phyloP scores from a whole-genome alignment of 1,284 basidiomycete species.

The Melampsora medusae region DNA sequence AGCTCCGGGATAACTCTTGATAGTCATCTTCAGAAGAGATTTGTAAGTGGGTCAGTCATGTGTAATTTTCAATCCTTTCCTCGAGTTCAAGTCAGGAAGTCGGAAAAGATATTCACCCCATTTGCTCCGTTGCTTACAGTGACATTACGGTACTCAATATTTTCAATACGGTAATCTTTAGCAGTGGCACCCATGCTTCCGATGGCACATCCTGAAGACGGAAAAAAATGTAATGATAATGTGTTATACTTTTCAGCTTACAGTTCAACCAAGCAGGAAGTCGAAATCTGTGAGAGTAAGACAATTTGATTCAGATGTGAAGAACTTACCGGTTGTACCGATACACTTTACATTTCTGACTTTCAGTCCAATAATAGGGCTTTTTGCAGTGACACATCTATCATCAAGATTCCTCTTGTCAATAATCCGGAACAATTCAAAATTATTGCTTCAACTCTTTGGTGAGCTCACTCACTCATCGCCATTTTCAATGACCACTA shows the following conservation, averaged over 20 bases:
- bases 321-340: conserved; percentile 21
- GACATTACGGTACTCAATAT: conserved; percentile 18
- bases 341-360: conserved; percentile 20
- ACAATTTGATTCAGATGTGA: not conserved
- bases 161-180: conserved; percentile 21
- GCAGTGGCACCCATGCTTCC: conserved; percentile 25
- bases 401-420: no score
- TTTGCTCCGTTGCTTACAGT: conserved; percentile 27
- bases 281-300: not conserved
- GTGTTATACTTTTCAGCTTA: no score
- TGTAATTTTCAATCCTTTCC: no score
- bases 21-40: not conserved
- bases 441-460: no score
- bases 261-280: no score
- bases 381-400: conserved; percentile 39
- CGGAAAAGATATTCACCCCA: conserved; percentile 10
- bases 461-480: conserved; percentile 18
- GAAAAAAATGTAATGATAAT: not conserved
- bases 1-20: conserved; percentile 18
- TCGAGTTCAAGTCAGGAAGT: no score
- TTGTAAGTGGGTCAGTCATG: no score
- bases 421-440: no score
- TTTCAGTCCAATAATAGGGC: conserved; percentile 17
- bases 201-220: conserved; percentile 19
- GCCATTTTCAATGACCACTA: conserved; percentile 26